Evolutionary conservation across 768 basidiomycete genomes (phyloP).

Genomic region (Lactarius sp.): DNA sequence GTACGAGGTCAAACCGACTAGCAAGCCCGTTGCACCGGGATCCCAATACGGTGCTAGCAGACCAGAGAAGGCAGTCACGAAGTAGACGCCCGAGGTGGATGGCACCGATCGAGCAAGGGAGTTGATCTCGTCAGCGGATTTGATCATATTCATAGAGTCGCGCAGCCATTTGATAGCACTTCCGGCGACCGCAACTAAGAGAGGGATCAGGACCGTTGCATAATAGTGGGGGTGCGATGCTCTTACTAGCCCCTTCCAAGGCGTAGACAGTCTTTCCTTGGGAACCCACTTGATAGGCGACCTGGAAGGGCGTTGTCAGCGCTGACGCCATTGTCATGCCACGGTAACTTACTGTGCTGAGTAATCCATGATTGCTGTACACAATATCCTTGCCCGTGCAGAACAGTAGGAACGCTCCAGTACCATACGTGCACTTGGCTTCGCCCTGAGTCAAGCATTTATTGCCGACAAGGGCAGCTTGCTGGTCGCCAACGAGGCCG

Average conservation of each 20-base stretch:
- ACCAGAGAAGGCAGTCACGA: constrained; percentile 95
- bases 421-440: constrained; percentile 98
- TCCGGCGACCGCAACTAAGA: constrained; percentile 84
- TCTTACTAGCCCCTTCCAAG: constrained; percentile 87
- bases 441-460: constrained; percentile 89
- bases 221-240: background rate
- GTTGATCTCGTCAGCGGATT: constrained; percentile 79
- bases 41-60: constrained; percentile 99
- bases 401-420: constrained; percentile 94
- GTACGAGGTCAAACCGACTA: constrained; percentile 84
- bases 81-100: constrained; percentile 87
- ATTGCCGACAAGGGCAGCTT: constrained; percentile 93
- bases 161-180: constrained; percentile 96
- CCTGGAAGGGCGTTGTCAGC: constrained; percentile 36
- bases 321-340: background rate
- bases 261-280: constrained; percentile 81
- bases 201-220: constrained; percentile 1
- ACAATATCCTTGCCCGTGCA: constrained; percentile 88
- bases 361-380: constrained; percentile 76
- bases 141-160: constrained; percentile 83
- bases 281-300: constrained; percentile 87
- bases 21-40: constrained; percentile 76
- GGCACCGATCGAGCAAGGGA: constrained; percentile 69
- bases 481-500: constrained; percentile 97
- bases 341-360: constrained; percentile 65